Conservation (phyloP, 306 rosid genomes). For the Quercus cerris region DNA sequence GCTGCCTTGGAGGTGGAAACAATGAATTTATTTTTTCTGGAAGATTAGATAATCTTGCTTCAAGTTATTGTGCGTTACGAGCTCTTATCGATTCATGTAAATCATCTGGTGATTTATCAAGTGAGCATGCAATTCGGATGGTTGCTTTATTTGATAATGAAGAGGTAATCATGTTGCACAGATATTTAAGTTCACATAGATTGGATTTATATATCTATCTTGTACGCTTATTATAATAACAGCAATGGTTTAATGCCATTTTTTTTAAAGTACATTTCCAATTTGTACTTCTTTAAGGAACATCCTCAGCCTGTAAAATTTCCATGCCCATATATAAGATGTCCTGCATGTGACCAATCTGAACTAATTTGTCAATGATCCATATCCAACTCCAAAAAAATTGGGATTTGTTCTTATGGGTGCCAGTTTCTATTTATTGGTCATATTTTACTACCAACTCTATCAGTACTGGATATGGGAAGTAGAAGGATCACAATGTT, state of each 20-base stretch:
- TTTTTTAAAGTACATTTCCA: neutral
- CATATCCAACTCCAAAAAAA: too few relatives aligned
- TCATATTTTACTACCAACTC: neutral
- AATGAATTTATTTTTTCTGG: constrained; percentile 94
- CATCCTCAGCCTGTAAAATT: neutral
- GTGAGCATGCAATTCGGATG: constrained; percentile 79
- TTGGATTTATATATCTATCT: neutral
- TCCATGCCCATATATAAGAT: neutral
- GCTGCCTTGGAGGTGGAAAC: constrained; percentile 98
- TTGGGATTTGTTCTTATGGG: neutral
- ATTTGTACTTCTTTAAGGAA: neutral
- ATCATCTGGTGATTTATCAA: constrained; percentile 55
- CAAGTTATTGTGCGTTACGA: constrained; percentile 89
- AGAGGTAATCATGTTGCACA: constrained; percentile 59
- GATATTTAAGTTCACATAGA: neutral
- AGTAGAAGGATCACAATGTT: neutral
- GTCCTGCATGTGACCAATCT: neutral
- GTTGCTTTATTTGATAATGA: constrained; percentile 98
- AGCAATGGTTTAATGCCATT: neutral
- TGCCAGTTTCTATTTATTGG: neutral
- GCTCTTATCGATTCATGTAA: constrained; percentile 82
- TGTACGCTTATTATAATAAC: neutral
- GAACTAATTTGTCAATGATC: too few relatives aligned
- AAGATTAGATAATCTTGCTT: constrained; percentile 93
- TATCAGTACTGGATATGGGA: neutral